Evolutionary conservation across 2,329 filamentous ascomycete species (phyloP), one percentile per base, ranked within the genome.

Genomic region (Colletotrichum acutatum): DNA sequence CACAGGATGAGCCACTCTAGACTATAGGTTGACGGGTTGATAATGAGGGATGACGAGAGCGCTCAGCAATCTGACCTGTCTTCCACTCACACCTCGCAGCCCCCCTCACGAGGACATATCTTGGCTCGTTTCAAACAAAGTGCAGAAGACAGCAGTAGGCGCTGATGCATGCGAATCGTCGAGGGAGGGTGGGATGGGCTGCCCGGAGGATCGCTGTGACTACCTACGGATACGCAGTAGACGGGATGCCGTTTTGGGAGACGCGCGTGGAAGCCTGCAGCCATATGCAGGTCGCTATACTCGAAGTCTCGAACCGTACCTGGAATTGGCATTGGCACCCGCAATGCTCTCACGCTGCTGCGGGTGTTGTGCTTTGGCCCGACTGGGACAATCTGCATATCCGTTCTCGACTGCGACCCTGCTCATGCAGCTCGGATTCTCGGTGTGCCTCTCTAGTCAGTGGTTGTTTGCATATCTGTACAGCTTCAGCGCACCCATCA

Each of bases 41-140:
- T 46, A 64, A 61, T 54, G 66, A 66, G 49, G 34, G 60, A 52
- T 59, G 59, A 58, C 32, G 26, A 58, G 19, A 26, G 57, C 26
- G 22, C 24, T 32, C 37, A n/a, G 32, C 46, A 56, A 30, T 30
- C 58, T 24, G 69, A 59, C 54, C 49, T 30, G 58, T 42, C 30
- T 5, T 7, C n/a, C 12, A 52, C 26, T 63, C 24, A 37, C 53
- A 30, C 24, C 53, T 28, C 14, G 16, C 14, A 57, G 34, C 22
- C 28, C 22, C 42, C 32, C 22, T 26, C 28, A 12, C 37, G 28
- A 42, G 68, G 28, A 34, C 24, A n/a, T 53, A 59, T 24, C 58
- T 65, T 72, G 70, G 66, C 66, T 61, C 60, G 70, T 72, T 72
- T 70, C 70, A 72, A 56, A 65, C 53, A 22, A 24, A 65, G 42